Percentiles rank a stretch among this genome's conserved stretches.
Conservation (phyloP, 2,329 filamentous ascomycete genomes). For the Epichloe uncinata region DNA sequence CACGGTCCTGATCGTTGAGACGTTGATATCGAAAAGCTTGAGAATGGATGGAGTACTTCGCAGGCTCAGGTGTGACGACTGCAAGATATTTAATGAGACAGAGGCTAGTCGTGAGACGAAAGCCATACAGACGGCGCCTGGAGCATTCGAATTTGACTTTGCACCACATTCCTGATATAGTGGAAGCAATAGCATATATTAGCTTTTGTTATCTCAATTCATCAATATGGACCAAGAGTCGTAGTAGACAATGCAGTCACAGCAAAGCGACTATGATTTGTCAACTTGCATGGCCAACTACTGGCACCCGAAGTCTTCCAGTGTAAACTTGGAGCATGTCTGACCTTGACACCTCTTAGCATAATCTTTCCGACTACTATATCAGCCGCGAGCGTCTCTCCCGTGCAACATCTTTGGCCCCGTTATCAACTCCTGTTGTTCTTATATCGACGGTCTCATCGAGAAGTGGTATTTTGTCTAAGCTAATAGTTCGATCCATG, state of each 20-base stretch:
- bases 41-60: neutral
- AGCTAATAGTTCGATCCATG: conserved; percentile 14
- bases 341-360: neutral
- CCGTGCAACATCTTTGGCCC: conserved; percentile 31
- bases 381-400: conserved; percentile 28
- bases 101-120: neutral
- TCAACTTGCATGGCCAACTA: neutral
- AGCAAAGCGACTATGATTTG: neutral
- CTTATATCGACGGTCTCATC: conserved; percentile 26
- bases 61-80: neutral
- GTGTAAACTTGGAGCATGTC: neutral
- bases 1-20: neutral
- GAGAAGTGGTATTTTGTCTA: conserved; percentile 46
- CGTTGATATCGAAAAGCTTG: neutral
- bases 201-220: neutral
- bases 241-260: neutral
- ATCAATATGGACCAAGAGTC: neutral
- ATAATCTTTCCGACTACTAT: neutral
- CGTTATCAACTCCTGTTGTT: conserved; percentile 30
- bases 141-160: neutral
- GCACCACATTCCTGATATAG: neutral
- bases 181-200: neutral
- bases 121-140: neutral
- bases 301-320: neutral
- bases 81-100: neutral